A percentile compares a stretch with the other conserved stretches of the same genome.
phyloP scores from a whole-genome alignment of 148 eudicot genomes.

The Chenopodium formosanum region DNA sequence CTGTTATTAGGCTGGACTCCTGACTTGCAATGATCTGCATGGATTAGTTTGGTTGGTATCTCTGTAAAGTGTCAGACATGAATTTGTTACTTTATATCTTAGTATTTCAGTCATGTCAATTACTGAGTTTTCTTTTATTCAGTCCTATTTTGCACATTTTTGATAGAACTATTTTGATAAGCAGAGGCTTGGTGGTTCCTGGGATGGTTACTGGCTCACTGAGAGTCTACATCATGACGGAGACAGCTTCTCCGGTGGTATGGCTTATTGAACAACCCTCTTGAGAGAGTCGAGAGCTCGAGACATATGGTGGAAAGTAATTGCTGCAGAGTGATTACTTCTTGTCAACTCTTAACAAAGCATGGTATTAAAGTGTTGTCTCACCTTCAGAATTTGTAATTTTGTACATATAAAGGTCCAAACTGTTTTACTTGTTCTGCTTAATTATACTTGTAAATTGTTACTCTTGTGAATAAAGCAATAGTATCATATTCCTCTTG shows the following conservation, averaged over 20 bases:
- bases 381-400: conserved; percentile 10
- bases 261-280: conserved; percentile 65
- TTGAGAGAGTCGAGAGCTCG: too few relatives aligned
- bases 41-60: too few relatives aligned
- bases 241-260: conserved; percentile 83
- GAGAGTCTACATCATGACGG: conserved; percentile 88
- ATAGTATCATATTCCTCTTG: not conserved
- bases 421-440: conserved; percentile 3
- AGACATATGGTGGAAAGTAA: not conserved
- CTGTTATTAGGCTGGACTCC: too few relatives aligned
- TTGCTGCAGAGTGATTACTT: not conserved
- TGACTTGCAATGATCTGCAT: too few relatives aligned
- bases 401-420: conserved; percentile 14
- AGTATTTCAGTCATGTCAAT: not conserved
- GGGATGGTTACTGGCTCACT: conserved; percentile 99
- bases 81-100: not conserved
- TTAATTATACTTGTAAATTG: conserved; percentile 14
- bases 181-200: conserved; percentile 91
- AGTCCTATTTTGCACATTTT: not conserved
- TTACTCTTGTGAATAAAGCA: conserved; percentile 14
- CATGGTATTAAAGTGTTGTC: not conserved
- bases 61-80: too few relatives aligned
- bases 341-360: not conserved
- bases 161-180: conserved; percentile 10
- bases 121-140: too few relatives aligned